Evolutionary conservation across 164 flowering plant genomes (phyloP).

Genomic region (Liquidambar formosana): DNA sequence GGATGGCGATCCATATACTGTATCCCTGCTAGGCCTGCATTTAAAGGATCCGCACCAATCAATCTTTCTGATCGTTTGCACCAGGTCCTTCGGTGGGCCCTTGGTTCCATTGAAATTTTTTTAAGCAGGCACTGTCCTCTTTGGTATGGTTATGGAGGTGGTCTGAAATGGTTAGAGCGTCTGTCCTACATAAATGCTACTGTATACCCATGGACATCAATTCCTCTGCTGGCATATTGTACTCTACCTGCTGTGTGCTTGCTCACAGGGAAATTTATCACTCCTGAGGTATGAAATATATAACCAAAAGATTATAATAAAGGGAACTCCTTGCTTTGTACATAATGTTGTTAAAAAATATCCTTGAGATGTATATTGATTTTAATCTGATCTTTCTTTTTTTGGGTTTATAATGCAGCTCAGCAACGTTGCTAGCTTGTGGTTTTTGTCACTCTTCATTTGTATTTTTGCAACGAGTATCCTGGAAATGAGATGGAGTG

Average conservation of each 20-base stretch:
- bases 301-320: background rate
- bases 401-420: constrained; percentile 41
- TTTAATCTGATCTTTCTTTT: background rate
- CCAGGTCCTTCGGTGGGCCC: constrained; percentile 70
- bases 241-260: constrained; percentile 69
- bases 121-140: constrained; percentile 69
- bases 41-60: constrained; percentile 66
- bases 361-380: background rate
- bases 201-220: constrained; percentile 58
- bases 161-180: constrained; percentile 58
- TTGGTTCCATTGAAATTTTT: constrained; percentile 69
- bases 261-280: constrained; percentile 62
- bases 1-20: constrained; percentile 73
- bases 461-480: constrained; percentile 55
- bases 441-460: constrained; percentile 62
- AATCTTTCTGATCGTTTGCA: constrained; percentile 69
- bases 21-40: constrained; percentile 55
- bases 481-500: constrained; percentile 69
- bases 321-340: background rate
- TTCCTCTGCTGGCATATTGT: constrained; percentile 65
- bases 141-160: constrained; percentile 71
- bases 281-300: constrained; percentile 43
- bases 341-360: background rate
- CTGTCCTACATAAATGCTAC: constrained; percentile 56
- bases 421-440: constrained; percentile 55